These are phyloP conservation scores for Fusarium mexicanum DNA, from an alignment of 2,329 filamentous ascomycete species.

Conservation along the genomic window DNA sequence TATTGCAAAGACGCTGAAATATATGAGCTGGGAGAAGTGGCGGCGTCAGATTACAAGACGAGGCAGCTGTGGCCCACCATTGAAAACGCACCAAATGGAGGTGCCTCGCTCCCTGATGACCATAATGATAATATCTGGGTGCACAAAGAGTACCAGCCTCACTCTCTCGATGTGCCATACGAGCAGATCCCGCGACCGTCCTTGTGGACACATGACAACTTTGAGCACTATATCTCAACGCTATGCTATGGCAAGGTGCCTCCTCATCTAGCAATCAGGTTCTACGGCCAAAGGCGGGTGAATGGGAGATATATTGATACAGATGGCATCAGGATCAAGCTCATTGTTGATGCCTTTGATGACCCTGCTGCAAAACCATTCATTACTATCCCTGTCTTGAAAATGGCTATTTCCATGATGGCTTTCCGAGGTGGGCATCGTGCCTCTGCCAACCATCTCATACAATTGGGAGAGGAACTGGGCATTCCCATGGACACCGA, in stretches of 20 bases:
- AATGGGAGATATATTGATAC: constrained; percentile 48
- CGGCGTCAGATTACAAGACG: constrained; percentile 47
- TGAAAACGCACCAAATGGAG: constrained; percentile 41
- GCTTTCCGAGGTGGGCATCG: constrained; percentile 48
- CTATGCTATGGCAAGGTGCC: constrained; percentile 53
- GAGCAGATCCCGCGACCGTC: constrained; percentile 52
- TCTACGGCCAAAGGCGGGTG: constrained; percentile 48
- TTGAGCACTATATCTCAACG: constrained; percentile 54
- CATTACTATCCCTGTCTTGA: constrained; percentile 54
- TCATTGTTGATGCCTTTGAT: constrained; percentile 53
- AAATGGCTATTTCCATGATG: constrained; percentile 57
- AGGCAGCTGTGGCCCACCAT: constrained; percentile 51
- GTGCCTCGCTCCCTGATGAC: constrained; percentile 34
- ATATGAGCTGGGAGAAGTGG: constrained; percentile 51
- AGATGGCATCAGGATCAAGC: constrained; percentile 50
- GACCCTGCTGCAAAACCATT: constrained; percentile 47
- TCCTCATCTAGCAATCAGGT: constrained; percentile 44
- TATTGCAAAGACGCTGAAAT: constrained; percentile 47
- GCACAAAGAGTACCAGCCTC: constrained; percentile 46
- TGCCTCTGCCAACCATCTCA: constrained; percentile 48
- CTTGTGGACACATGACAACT: constrained; percentile 54
- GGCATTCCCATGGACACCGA: constrained; percentile 57
- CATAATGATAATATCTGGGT: constrained; percentile 47
- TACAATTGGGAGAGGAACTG: constrained; percentile 49
- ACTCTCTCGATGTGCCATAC: constrained; percentile 48